Percentiles rank a stretch among this genome's conserved stretches.
phyloP scores from a whole-genome alignment of 345 rosid genomes.

The Atalantia buxifolia region DNA sequence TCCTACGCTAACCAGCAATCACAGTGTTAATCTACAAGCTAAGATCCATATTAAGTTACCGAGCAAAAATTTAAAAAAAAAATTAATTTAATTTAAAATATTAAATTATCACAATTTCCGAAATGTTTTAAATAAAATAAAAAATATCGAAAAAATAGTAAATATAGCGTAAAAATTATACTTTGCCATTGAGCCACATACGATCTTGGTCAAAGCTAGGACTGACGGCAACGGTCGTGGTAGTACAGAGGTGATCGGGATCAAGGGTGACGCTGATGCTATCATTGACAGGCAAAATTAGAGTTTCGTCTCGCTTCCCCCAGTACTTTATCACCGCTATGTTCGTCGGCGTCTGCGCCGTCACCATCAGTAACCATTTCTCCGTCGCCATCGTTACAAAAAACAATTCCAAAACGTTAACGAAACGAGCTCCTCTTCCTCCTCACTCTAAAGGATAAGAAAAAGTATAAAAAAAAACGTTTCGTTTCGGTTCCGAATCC shows the following conservation, averaged over 20 bases:
- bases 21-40: neutral
- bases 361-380: slow-evolving; percentile 74
- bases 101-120: neutral
- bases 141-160: neutral
- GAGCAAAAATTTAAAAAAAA: neutral
- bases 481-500: neutral
- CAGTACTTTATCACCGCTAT: slow-evolving; percentile 97
- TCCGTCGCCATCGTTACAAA: slow-evolving; percentile 24
- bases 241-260: slow-evolving; percentile 88
- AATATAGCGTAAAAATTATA: slow-evolving; percentile 5
- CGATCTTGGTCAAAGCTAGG: slow-evolving; percentile 78
- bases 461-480: too few species aligned
- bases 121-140: neutral
- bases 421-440: neutral
- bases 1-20: slow-evolving; percentile 63
- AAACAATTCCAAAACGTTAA: neutral
- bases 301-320: slow-evolving; percentile 90
- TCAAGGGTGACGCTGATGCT: slow-evolving; percentile 95
- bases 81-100: too few species aligned
- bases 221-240: slow-evolving; percentile 94
- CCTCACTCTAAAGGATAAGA: too few species aligned
- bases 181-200: slow-evolving; percentile 99
- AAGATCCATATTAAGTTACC: neutral
- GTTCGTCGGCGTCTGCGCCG: slow-evolving; percentile 94
- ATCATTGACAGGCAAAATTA: slow-evolving; percentile 89